Evolutionary conservation across 2,329 filamentous ascomycete species (phyloP).

Genomic region (Diaporthe eres): DNA sequence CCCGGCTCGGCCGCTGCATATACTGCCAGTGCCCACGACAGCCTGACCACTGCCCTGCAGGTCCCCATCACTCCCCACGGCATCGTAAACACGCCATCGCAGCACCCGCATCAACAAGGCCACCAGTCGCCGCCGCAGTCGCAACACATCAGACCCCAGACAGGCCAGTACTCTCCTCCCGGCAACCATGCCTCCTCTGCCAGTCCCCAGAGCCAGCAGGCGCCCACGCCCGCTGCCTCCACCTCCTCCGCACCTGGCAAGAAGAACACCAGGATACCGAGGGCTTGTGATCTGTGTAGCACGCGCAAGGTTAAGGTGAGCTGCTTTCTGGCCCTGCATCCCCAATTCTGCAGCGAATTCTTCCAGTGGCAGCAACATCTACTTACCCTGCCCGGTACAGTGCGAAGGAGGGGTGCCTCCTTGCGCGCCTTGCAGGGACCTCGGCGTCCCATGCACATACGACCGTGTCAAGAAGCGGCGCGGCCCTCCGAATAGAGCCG

Average conservation of each 20-base stretch:
- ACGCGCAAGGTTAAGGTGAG: conserved; percentile 71
- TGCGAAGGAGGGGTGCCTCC: conserved; percentile 71
- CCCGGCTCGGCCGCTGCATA: conserved; percentile 28
- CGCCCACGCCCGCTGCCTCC: conserved; percentile 26
- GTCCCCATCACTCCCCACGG: conserved; percentile 37
- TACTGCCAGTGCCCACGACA: conserved; percentile 20
- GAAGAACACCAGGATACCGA: conserved; percentile 69
- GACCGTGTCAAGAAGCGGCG: conserved; percentile 70
- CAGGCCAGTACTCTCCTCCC: conserved; percentile 29
- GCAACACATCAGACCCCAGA: conserved; percentile 7
- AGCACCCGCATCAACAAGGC: conserved; percentile 36
- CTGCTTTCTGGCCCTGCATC: background rate
- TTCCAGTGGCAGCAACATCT: conserved; percentile 12
- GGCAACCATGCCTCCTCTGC: conserved; percentile 20
- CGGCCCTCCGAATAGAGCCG: conserved; percentile 72
- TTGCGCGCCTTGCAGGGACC: conserved; percentile 69
- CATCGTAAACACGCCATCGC: conserved; percentile 30
- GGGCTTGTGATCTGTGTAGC: conserved; percentile 74
- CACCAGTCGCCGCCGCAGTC: conserved; percentile 19
- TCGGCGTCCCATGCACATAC: conserved; percentile 71
- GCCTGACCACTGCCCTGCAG: conserved; percentile 30
- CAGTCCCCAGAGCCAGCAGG: conserved; percentile 35
- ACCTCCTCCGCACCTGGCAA: conserved; percentile 25
- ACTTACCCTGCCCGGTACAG: conserved; percentile 44
- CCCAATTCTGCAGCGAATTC: background rate